Base-by-base conservation (phyloP, 1,284 basidiomycete species). In the Quambalaria eucalypti region DNA sequence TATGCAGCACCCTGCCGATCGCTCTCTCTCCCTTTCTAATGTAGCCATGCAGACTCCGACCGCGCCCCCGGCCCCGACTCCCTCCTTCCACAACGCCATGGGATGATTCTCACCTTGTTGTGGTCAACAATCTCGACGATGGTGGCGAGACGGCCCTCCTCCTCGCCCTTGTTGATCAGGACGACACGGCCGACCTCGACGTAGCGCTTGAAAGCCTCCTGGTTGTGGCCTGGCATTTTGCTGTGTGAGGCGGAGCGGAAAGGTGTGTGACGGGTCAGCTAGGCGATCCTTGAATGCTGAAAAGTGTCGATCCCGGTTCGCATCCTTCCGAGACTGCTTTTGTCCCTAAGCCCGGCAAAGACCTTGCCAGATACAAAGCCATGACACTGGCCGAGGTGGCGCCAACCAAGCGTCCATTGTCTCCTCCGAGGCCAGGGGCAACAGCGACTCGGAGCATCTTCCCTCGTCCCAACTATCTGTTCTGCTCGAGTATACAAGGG, bases 111-210 rank as follows among this genome's bases (percentile, higher is more conserved):
- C 73, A 95, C 92, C 78, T 91, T 85, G 83, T 92, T 95, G 84
- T 97, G 93, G 84, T 98, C 95, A 68, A 98, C 90, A 79, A 98
- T 91, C 80, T 97, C 92, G 60, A 85, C 85, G 76, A 98, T 92
- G 69, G 91, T 87, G 64, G 95, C 95, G 76, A 96, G 88, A 79
- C 87, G 87, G 73, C 91, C 90, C 59, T 85, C 82, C 60, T 81
- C 83, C 61, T 88, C 88, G 63, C 92, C 93, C 64, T 86, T 80
- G 79, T 88, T 89, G 81, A 97, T 83, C 80, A 97, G 89, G 78
- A 97, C 90, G 68, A 97, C 92, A 74, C 93, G 89, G 78, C 92
- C 93, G 77, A 96, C 90, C 84, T 97, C 88, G 78, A 97, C 92
- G 81, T 92, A 96, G 66, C 90, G 89, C 81, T 87, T 87, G 83